Conservation (phyloP, 2,329 filamentous ascomycete species). For the Trichoderma arundinaceum region DNA sequence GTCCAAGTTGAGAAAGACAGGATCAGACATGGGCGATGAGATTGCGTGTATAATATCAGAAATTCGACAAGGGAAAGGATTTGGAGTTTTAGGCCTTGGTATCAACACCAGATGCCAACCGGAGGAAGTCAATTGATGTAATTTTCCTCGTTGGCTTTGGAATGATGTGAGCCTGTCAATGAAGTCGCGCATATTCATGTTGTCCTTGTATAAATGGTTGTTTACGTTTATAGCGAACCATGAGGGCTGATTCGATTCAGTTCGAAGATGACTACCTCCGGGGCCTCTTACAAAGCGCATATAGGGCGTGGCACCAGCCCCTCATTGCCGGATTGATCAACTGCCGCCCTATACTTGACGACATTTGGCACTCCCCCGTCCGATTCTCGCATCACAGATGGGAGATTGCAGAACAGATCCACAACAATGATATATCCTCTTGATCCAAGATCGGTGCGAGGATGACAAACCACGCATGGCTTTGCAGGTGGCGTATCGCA, state of each 20-base stretch:
- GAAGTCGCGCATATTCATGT: not conserved
- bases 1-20: constrained; percentile 22
- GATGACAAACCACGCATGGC: not conserved
- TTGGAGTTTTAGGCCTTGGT: constrained; percentile 31
- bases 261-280: not conserved
- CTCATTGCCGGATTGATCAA: not conserved
- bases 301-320: not conserved
- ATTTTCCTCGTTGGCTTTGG: constrained; percentile 1
- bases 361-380: not conserved
- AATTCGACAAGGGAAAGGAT: constrained; percentile 29
- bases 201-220: not conserved
- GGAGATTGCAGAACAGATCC: not conserved
- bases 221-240: not conserved
- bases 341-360: constrained; percentile 15
- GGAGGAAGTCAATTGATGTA: constrained; percentile 21
- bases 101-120: constrained; percentile 19
- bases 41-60: constrained; percentile 25
- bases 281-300: not conserved
- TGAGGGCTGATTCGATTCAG: not conserved
- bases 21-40: constrained; percentile 19
- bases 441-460: not conserved
- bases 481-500: constrained; percentile 5
- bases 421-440: not conserved
- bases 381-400: constrained; percentile 7
- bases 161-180: not conserved